Percentiles rank a stretch among this genome's conserved stretches.
These are phyloP conservation scores for Hypoxylon perforatum DNA, from an alignment of 495 filamentous ascomycete genomes.

Conservation along the genomic window DNA sequence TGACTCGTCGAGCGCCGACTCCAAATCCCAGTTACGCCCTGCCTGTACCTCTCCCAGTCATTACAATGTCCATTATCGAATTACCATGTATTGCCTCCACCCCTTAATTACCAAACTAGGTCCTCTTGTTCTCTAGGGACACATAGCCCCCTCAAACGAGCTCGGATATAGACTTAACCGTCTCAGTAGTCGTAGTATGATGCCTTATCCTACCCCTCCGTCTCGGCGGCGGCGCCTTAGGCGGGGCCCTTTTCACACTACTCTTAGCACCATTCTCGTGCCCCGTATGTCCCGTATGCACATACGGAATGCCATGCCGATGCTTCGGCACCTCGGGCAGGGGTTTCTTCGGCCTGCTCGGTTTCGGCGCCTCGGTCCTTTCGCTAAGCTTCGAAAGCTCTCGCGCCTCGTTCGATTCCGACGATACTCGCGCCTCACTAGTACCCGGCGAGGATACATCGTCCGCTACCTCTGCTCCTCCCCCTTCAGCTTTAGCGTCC, in stretches of 20 bases:
- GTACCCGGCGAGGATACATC: slow-evolving; percentile 1
- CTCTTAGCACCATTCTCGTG: slow-evolving; percentile 42
- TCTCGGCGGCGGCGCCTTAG: slow-evolving; percentile 64
- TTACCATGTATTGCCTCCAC: background rate
- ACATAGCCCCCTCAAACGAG: slow-evolving; percentile 14
- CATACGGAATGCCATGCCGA: slow-evolving; percentile 57
- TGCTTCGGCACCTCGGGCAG: slow-evolving; percentile 60
- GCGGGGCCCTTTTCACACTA: slow-evolving; percentile 60
- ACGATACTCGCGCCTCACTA: slow-evolving; percentile 19
- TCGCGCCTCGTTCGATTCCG: background rate
- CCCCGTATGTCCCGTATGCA: slow-evolving; percentile 40
- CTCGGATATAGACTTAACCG: slow-evolving; percentile 39
- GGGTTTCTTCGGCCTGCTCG: slow-evolving; percentile 52
- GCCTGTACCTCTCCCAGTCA: slow-evolving; percentile 3
- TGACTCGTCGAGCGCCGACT: slow-evolving; percentile 21
- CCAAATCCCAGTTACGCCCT: slow-evolving; percentile 18
- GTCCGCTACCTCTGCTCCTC: slow-evolving; percentile 22
- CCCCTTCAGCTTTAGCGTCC: slow-evolving; percentile 37
- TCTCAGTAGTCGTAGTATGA: slow-evolving; percentile 30
- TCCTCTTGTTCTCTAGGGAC: slow-evolving; percentile 1
- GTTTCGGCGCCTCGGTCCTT: slow-evolving; percentile 29
- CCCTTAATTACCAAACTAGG: slow-evolving; percentile 6
- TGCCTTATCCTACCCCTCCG: slow-evolving; percentile 57
- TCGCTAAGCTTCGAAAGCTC: slow-evolving; percentile 37
- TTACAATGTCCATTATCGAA: background rate